Percentiles rank a stretch among this genome's conserved stretches.
phyloP scores from a whole-genome alignment of 495 filamentous ascomycete genomes.

The Neurospora cerealis region DNA sequence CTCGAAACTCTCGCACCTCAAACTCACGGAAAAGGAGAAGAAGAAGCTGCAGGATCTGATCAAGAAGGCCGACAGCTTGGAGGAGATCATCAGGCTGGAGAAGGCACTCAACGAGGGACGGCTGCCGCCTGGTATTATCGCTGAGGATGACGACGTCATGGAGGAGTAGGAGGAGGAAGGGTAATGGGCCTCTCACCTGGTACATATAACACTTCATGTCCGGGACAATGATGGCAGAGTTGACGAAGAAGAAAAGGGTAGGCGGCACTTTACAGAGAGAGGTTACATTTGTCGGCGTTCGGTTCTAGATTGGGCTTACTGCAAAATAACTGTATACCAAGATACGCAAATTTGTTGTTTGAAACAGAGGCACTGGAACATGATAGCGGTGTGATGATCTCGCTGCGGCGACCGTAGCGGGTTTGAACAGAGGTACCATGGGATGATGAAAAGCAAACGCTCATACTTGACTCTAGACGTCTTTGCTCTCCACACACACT shows the following conservation, averaged over 20 bases:
- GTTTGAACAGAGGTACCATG: background rate
- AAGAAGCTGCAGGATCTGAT: conserved; percentile 53
- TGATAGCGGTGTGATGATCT: background rate
- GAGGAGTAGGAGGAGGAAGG: conserved; percentile 34
- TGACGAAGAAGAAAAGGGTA: background rate
- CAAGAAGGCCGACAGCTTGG: conserved; percentile 71
- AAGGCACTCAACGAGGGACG: conserved; percentile 79
- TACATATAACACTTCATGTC: background rate
- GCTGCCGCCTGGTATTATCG: conserved; percentile 58
- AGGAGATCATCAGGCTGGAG: conserved; percentile 74
- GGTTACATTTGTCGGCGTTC: background rate
- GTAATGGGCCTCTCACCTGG: background rate
- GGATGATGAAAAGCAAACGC: background rate
- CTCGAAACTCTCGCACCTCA: conserved; percentile 56
- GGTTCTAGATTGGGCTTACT: background rate
- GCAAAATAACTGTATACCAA: background rate
- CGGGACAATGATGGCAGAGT: background rate
- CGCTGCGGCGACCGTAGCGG: background rate
- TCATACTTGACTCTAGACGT: background rate
- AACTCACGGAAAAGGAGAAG: conserved; percentile 57
- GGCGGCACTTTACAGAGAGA: background rate
- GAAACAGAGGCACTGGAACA: background rate
- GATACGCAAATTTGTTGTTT: background rate
- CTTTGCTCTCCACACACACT: background rate
- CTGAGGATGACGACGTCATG: conserved; percentile 33